A percentile compares a stretch with the other conserved stretches of the same genome.
Evolutionary conservation across 805 yeast species (phyloP).

Genomic region (Peterozyma xylosa): DNA sequence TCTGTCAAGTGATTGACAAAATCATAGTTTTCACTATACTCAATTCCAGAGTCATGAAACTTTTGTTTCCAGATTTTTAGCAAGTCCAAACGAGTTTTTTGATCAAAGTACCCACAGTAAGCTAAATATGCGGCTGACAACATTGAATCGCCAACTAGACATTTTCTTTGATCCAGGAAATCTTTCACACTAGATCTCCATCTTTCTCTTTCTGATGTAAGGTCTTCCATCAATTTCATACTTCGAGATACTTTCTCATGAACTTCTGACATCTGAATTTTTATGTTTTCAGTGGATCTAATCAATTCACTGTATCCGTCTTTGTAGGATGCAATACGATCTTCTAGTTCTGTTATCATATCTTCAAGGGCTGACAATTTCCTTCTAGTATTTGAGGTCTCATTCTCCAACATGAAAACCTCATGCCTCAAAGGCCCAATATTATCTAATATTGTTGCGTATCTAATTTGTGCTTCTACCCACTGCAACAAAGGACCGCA

Average conservation of each 20-base stretch:
- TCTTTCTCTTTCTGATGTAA: conserved; percentile 60
- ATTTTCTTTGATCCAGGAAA: conserved; percentile 37
- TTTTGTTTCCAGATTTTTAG: conserved; percentile 26
- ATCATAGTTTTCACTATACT: conserved; percentile 26
- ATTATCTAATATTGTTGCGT: conserved; percentile 58
- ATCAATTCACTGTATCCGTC: conserved; percentile 64
- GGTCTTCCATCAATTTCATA: conserved; percentile 47
- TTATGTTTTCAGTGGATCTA: conserved; percentile 70
- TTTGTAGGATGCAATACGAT: conserved; percentile 61
- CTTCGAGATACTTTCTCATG: conserved; percentile 58
- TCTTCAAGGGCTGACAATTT: conserved; percentile 70
- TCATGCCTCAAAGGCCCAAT: conserved; percentile 72
- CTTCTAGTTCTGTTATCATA: conserved; percentile 71
- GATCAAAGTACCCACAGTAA: conserved; percentile 56
- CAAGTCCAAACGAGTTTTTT: conserved; percentile 31
- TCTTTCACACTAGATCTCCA: conserved; percentile 60
- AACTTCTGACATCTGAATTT: conserved; percentile 59
- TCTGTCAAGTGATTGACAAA: conserved; percentile 30
- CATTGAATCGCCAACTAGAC: conserved; percentile 58
- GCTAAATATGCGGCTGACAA: conserved; percentile 54
- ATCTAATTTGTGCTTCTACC: conserved; percentile 87
- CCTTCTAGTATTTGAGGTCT: conserved; percentile 54
- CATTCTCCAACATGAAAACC: conserved; percentile 49
- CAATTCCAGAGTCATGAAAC: conserved; percentile 28
- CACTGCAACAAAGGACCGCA: conserved; percentile 88